Base-by-base conservation (phyloP, 139 green algal genomes). In the Chlorella sp. region DNA sequence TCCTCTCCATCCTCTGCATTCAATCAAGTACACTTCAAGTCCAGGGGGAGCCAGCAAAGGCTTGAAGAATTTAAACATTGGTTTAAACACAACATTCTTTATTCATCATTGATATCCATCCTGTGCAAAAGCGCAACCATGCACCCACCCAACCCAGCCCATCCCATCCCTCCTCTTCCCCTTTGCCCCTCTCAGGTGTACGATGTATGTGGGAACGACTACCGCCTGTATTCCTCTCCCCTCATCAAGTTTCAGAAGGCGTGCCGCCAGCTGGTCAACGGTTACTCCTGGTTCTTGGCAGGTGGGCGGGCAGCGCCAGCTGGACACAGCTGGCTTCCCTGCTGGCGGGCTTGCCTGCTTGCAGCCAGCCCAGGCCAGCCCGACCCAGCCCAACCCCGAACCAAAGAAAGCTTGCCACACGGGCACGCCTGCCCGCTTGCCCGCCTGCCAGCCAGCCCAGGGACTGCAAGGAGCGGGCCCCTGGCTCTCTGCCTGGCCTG, bases 181-280 rank as follows among this genome's bases (percentile, higher is more conserved):
- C 34, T 53, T 0, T 34, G 12, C 75, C 34, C 19, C 34, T 34
- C 60, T 39, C 57, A 86, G 40, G 82, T 86, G 57, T 86, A 86
- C 18, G 57, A 26, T 2, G 82, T 86, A 60, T 86, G 82, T 34
- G 82, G 82, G 11, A 37, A 66, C 57, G 82, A 86, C 60, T 86
- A 86, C 82, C 82, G 82, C 4, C 82, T 86, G 30, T 86, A 86
- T 60, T 60, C 82, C 57, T 77, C 57, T 9, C 81, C 82, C 40
- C 82, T 86, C 60, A 86, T 86, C 82, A 86, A 86, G 60, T 86
- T 86, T 34, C 34, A 53, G 12, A 86, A 86, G 82, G 82, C 82
- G n/a, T 86, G 82, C 82, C 68, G 37, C 82, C 82, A 86, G 82
- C 34, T 76, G 60, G 60, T 76, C 18, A 1, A 11, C 4, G 57